Base-by-base conservation (phyloP, 2,329 filamentous ascomycete species). In the Fusarium caatingaense region DNA sequence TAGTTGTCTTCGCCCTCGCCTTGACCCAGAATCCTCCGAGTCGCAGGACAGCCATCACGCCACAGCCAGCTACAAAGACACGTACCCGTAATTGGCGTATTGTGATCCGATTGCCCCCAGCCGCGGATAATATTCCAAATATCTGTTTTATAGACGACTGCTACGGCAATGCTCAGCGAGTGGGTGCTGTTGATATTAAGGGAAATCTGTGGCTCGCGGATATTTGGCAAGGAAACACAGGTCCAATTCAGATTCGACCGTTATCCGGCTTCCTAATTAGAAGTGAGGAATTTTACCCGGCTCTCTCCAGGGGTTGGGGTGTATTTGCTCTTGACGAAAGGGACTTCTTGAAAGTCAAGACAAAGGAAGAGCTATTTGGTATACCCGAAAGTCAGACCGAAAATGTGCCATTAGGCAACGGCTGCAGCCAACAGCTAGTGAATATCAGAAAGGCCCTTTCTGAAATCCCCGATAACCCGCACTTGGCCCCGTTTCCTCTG, bases 1-100 rank as follows among this genome's bases (percentile, higher is more conserved):
- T 87, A 9, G 85, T 82, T 1, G 83, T 89, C 1, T 89, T 88
- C 72, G 85, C 84, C 1, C 82, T 84, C 68, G 83, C 83, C 8
- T 74, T 84, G 47, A 64, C 74, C 47, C 60, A 59, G 11, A 53
- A 60, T 3, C 47, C 46, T 20, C 44, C 37, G 27, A 53, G 28
- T 68, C 34, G 45, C 46, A 56, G 44, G 37, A 23, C 32, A 46
- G 54, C 54, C 32, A 23, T 42, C 41, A 53, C 34, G 30, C 50
- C 56, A 27, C 53, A 60, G 21, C 44, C 30, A 8, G 42, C 51
- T 25, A 47, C 50, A 20, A 48, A 55, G 48, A 58, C 73, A 34
- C 81, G 87, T 51, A 78, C 80, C 32, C 78, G 83, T 8, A 83
- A 83, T 58, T 88, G 85, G 85, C 81, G 82, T 48, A 84, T 89